Evolutionary conservation across 2,329 filamentous ascomycete species (phyloP).

Genomic region (Fusarium sacchari): DNA sequence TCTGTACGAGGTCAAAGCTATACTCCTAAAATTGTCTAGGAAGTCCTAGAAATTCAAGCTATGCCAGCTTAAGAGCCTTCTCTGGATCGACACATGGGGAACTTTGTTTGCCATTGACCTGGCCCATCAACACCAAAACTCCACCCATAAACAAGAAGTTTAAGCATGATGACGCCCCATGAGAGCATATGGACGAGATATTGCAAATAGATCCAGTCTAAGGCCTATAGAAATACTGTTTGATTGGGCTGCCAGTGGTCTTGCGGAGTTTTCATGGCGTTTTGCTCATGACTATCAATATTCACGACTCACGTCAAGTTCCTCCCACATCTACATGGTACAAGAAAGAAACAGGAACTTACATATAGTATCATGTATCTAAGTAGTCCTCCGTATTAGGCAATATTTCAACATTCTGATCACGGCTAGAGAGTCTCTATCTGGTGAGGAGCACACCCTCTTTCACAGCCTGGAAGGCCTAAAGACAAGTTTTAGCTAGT

Average conservation of each 20-base stretch:
- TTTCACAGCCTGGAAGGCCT: neutral
- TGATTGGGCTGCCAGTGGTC: neutral
- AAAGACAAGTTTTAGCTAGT: neutral
- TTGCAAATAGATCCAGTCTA: too few relatives aligned
- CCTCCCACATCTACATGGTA: neutral
- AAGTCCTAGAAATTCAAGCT: fast-evolving
- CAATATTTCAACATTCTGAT: too few relatives aligned
- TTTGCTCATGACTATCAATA: neutral
- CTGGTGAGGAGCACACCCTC: constrained; percentile 1
- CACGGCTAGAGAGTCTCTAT: neutral
- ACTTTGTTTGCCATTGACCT: neutral
- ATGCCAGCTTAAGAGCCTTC: neutral
- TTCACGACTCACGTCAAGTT: neutral
- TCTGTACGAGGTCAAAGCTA: neutral
- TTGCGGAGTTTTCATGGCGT: neutral
- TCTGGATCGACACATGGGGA: neutral
- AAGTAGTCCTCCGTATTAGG: neutral
- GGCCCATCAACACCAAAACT: neutral
- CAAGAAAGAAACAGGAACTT: neutral
- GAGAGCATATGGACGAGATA: neutral
- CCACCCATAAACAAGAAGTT: neutral
- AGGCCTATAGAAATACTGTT: fast-evolving
- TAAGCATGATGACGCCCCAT: neutral
- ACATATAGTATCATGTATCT: neutral
- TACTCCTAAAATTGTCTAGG: neutral